phyloP scores from a whole-genome alignment of 306 rosid species.

The Cyamopsis tetragonoloba region DNA sequence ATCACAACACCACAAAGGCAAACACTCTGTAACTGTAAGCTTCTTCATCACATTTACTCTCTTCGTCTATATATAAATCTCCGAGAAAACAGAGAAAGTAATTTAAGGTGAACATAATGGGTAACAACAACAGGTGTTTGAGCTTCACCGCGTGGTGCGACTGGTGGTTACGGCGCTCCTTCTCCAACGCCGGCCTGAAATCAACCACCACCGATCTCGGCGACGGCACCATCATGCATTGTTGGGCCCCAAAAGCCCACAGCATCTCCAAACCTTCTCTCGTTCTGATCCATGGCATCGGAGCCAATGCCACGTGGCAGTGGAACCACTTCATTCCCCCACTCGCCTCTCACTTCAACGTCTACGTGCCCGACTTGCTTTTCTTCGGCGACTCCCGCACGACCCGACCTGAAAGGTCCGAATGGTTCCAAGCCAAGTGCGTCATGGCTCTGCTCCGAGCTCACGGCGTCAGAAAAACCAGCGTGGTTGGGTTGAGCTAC shows the following conservation, averaged over 20 bases:
- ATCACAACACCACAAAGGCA: too few relatives aligned
- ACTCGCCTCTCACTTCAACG: constrained; percentile 52
- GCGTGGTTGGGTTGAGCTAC: constrained; percentile 61
- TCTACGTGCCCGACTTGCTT: constrained; percentile 69
- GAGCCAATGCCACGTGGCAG: constrained; percentile 90
- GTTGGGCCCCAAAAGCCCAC: constrained; percentile 57
- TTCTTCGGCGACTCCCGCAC: constrained; percentile 73
- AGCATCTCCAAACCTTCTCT: constrained; percentile 45
- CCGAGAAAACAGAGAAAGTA: too few relatives aligned
- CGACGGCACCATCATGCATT: constrained; percentile 66
- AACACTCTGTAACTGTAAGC: too few relatives aligned
- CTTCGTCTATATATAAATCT: too few relatives aligned
- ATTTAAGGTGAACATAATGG: constrained; percentile 18
- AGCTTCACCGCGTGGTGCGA: constrained; percentile 37
- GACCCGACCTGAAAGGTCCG: constrained; percentile 55
- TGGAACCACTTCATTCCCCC: constrained; percentile 56
- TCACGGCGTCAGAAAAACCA: constrained; percentile 36
- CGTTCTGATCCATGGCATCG: constrained; percentile 65
- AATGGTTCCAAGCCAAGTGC: constrained; percentile 61
- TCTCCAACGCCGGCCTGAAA: constrained; percentile 54
- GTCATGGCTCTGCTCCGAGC: constrained; percentile 50
- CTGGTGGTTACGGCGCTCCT: constrained; percentile 40
- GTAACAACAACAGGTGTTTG: constrained; percentile 27
- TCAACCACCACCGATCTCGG: constrained; percentile 75
- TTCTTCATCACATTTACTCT: too few relatives aligned